Evolutionary conservation across 306 rosid genomes (phyloP).

Genomic region (Begonia masoniana): DNA sequence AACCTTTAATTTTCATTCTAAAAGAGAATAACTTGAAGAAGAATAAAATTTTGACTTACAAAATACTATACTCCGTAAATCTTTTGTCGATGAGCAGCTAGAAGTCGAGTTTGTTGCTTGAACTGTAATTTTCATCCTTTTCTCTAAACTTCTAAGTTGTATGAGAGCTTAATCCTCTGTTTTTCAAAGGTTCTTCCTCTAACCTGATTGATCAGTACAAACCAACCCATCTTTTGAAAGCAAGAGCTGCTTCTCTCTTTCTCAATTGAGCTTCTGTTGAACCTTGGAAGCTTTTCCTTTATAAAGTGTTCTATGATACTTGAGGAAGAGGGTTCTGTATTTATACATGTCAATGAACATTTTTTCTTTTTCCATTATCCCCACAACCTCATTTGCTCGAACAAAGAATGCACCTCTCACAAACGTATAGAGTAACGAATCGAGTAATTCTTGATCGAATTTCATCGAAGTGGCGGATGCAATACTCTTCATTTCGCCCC

Average conservation of each 20-base stretch:
- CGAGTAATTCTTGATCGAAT: conserved; percentile 89
- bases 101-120: too few species aligned
- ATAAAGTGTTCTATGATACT: conserved; percentile 76
- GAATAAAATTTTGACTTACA: too few species aligned
- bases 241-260: conserved; percentile 61
- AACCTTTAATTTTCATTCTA: too few species aligned
- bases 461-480: conserved; percentile 60
- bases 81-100: too few species aligned
- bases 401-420: conserved; percentile 74
- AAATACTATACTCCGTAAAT: too few species aligned
- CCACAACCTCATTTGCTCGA: conserved; percentile 79
- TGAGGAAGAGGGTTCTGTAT: conserved; percentile 65
- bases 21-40: too few species aligned
- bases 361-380: conserved; percentile 65
- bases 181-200: too few species aligned
- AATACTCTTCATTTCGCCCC: conserved; percentile 84
- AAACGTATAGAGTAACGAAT: conserved; percentile 75
- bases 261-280: conserved; percentile 63
- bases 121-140: too few species aligned
- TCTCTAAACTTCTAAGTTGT: too few species aligned
- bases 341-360: conserved; percentile 83
- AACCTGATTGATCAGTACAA: conserved; percentile 26
- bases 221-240: conserved; percentile 79
- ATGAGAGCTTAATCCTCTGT: too few species aligned
- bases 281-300: conserved; percentile 77